Percentiles rank a stretch among this genome's conserved stretches.
phyloP scores from a whole-genome alignment of 257 asterid species.

The Solanum clarkiae region DNA sequence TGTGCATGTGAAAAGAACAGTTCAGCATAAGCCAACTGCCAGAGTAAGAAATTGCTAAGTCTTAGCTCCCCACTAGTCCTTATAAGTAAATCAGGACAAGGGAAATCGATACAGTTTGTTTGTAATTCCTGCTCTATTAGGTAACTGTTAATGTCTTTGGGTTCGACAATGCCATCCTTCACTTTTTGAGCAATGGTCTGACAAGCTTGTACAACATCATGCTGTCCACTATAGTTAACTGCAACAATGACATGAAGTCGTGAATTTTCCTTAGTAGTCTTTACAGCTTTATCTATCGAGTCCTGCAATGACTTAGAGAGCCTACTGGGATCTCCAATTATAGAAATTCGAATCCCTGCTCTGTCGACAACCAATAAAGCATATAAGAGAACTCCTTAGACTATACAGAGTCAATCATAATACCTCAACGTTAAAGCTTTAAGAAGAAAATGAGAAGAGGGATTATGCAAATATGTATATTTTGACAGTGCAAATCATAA shows the following conservation, averaged over 20 bases:
- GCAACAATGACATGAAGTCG: slow-evolving; percentile 44
- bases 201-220: slow-evolving; percentile 40
- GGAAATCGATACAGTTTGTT: slow-evolving; percentile 36
- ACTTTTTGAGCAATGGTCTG: slow-evolving; percentile 33
- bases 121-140: slow-evolving; percentile 37
- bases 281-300: slow-evolving; percentile 7
- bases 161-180: slow-evolving; percentile 38
- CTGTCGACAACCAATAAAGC: slow-evolving; percentile 18
- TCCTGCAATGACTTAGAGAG: slow-evolving; percentile 24
- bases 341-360: slow-evolving; percentile 29
- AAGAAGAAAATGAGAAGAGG: not conserved
- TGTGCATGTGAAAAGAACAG: slow-evolving; percentile 25
- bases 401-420: not conserved
- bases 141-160: slow-evolving; percentile 28
- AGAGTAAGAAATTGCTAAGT: slow-evolving; percentile 51
- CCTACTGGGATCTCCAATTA: slow-evolving; percentile 45
- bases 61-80: slow-evolving; percentile 65
- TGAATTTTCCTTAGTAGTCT: slow-evolving; percentile 25
- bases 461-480: not conserved
- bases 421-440: not conserved
- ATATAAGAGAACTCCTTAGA: not conserved
- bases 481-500: not conserved
- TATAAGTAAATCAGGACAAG: slow-evolving; percentile 45
- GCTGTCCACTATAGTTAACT: slow-evolving; percentile 38
- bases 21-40: slow-evolving; percentile 70